Conservation (phyloP, 371 early-diverging fungal genomes). For the Nematocida ausubeli region DNA sequence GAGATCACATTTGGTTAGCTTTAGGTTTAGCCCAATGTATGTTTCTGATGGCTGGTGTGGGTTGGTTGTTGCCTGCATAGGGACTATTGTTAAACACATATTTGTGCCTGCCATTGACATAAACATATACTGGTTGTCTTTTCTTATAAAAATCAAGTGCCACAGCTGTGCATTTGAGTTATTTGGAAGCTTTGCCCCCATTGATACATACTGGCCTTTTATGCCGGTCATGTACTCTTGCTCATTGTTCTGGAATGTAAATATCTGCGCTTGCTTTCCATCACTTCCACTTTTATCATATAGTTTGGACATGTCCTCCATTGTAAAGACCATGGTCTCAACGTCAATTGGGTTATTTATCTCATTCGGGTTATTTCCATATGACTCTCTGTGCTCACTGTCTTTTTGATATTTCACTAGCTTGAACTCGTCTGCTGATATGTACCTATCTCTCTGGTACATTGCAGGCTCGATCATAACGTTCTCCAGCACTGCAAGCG, state of each 20-base stretch:
- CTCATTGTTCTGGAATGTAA: not conserved
- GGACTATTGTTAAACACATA: not conserved
- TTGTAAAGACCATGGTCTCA: not conserved
- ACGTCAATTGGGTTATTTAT: not conserved
- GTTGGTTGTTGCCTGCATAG: not conserved
- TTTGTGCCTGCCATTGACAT: not conserved
- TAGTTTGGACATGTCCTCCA: not conserved
- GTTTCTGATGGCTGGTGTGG: not conserved
- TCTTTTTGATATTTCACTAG: not conserved
- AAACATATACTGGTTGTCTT: not conserved
- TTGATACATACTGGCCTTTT: not conserved
- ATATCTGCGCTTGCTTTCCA: not conserved
- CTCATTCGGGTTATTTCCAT: not conserved
- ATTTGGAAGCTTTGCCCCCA: not conserved
- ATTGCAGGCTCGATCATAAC: conserved; percentile 5
- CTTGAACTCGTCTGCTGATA: conserved; percentile 4
- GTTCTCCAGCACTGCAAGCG: not conserved
- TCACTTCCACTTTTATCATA: not conserved
- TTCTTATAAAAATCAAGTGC: not conserved
- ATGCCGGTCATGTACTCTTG: conserved; percentile 5
- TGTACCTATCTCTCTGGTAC: not conserved
- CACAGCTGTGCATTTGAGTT: not conserved
- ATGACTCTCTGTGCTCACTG: too few relatives aligned
- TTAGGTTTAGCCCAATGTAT: not conserved
- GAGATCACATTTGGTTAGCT: not conserved